Conservation (phyloP, 805 yeast species). For the Saccharomycopsis selenospora region DNA sequence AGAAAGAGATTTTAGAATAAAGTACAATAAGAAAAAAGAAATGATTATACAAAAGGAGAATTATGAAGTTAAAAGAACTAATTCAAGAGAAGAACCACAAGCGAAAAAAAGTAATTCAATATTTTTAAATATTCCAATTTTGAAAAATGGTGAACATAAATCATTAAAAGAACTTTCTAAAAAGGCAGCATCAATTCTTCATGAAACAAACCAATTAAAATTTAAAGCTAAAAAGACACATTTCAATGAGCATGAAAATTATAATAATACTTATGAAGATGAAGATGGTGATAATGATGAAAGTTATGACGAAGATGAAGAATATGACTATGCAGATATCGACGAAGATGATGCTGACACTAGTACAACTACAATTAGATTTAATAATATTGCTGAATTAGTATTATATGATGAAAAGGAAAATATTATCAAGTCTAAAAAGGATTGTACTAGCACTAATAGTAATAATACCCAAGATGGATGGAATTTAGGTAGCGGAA, state of each 20-base stretch:
- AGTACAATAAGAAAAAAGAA: no score
- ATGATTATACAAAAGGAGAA: no score
- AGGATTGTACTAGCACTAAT: neutral
- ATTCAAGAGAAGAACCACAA: no score
- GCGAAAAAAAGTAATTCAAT: neutral
- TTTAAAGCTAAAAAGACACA: no score
- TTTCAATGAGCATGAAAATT: no score
- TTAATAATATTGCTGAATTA: constrained; percentile 15
- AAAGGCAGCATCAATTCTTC: no score
- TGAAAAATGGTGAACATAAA: no score
- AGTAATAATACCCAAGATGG: neutral
- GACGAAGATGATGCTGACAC: neutral
- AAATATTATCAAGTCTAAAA: constrained; percentile 1
- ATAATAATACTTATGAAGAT: neutral
- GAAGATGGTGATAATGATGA: constrained; percentile 2
- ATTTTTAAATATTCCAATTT: neutral
- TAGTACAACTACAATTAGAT: constrained; percentile 11
- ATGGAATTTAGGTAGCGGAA: neutral
- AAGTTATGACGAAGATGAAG: neutral
- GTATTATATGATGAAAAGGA: constrained; percentile 14
- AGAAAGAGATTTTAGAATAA: no score
- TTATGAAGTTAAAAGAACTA: neutral
- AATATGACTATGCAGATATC: neutral
- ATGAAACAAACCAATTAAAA: no score
- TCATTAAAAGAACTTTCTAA: no score